phyloP scores from a whole-genome alignment of 108 stramenopile species.

The Skeletonema marinoi region DNA sequence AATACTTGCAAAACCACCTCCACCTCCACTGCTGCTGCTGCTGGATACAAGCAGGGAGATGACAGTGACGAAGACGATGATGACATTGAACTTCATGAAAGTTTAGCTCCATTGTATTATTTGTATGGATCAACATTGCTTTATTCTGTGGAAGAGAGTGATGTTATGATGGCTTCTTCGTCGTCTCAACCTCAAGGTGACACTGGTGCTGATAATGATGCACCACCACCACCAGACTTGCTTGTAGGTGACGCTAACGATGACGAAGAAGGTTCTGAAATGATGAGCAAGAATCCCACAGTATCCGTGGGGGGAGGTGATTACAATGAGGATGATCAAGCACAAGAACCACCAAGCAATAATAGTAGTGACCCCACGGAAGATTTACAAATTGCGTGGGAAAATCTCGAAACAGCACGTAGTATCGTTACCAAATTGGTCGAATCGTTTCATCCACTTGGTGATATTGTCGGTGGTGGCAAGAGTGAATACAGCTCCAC shows the following conservation, averaged over 20 bases:
- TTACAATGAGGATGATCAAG: conserved; percentile 9
- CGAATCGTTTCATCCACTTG: conserved; percentile 1
- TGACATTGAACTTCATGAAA: conserved; percentile 51
- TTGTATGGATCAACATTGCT: conserved; percentile 87
- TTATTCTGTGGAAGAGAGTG: conserved; percentile 82
- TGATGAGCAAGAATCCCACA: conserved; percentile 15
- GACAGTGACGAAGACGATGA: conserved; percentile 14
- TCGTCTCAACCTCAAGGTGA: background rate
- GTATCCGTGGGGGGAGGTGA: too few species aligned
- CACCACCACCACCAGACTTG: background rate
- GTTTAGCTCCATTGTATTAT: conserved; percentile 84
- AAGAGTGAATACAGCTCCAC: background rate
- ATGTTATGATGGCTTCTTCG: conserved; percentile 27
- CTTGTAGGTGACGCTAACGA: background rate
- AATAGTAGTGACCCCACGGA: conserved; percentile 37
- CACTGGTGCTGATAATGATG: background rate
- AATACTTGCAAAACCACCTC: background rate
- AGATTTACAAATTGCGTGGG: conserved; percentile 89
- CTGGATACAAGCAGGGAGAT: background rate
- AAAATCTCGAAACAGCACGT: conserved; percentile 84
- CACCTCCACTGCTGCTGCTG: background rate
- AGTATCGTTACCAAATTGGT: conserved; percentile 52
- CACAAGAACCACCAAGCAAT: background rate
- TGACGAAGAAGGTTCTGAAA: conserved; percentile 4
- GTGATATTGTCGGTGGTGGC: background rate